phyloP scores from a whole-genome alignment of 176 grass and related monocot species.

The Hordeum vulgare region MorexV3_pseudomolecules_assembly NC_058520.1:442204106-442204605 shows the following conservation, averaged over 20 bases:
- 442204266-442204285: not conserved
- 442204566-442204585: conserved; percentile 12
- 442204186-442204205: conserved; percentile 17
- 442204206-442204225: not conserved
- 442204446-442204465: conserved; percentile 45
- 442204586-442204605: conserved; percentile 35
- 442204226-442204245: not conserved
- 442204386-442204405: not conserved
- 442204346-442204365: not conserved
- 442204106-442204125: not conserved
- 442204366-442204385: not conserved
- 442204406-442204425: conserved; percentile 25
- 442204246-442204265: not conserved
- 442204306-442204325: not conserved
- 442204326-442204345: not conserved
- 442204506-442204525: conserved; percentile 56
- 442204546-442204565: conserved; percentile 54
- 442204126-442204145: not conserved
- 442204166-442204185: conserved; percentile 5
- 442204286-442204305: not conserved
- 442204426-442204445: conserved; percentile 74
- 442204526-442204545: conserved; percentile 34
- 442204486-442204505: conserved; percentile 47
- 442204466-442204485: conserved; percentile 26
- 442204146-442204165: conserved; percentile 3